phyloP scores from a whole-genome alignment of 441 rosid species.

The Populus tomentosa region DNA sequence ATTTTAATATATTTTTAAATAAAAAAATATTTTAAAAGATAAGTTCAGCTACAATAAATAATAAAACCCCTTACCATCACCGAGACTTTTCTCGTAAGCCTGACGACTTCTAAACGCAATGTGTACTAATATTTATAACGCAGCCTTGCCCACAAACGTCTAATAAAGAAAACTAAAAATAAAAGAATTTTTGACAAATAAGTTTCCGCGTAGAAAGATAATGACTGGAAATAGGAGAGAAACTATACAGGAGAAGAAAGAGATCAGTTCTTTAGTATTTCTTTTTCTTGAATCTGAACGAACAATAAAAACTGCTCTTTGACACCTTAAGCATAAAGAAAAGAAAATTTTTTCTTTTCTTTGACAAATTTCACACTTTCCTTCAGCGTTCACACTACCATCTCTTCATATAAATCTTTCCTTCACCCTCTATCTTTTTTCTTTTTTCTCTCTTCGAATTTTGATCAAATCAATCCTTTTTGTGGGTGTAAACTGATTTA shows the following conservation, averaged over 20 bases:
- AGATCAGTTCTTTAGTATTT: conserved; percentile 9
- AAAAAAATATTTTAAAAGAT: too few species aligned
- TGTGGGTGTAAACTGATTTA: background rate
- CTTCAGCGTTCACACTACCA: conserved; percentile 36
- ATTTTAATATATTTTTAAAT: too few species aligned
- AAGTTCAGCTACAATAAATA: too few species aligned
- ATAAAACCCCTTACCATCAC: conserved; percentile 24
- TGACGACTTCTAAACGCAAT: conserved; percentile 60
- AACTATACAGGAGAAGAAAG: conserved; percentile 28
- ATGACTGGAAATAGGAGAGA: conserved; percentile 25
- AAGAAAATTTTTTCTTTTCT: background rate
- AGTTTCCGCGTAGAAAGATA: conserved; percentile 90
- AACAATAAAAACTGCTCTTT: conserved; percentile 18
- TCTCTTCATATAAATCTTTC: conserved; percentile 24
- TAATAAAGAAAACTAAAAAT: background rate
- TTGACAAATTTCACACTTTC: conserved; percentile 54
- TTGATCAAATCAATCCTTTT: background rate
- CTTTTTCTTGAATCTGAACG: conserved; percentile 30
- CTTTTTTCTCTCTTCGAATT: conserved; percentile 9
- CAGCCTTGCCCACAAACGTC: background rate
- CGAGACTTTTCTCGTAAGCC: conserved; percentile 35
- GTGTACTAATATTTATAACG: conserved; percentile 26
- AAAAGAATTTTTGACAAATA: conserved; percentile 17
- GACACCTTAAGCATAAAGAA: conserved; percentile 27
- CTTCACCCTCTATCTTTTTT: conserved; percentile 14